A percentile compares a stretch with the other conserved stretches of the same genome.
phyloP scores from a whole-genome alignment of 768 basidiomycete species.

The Cyathus striatus region DNA sequence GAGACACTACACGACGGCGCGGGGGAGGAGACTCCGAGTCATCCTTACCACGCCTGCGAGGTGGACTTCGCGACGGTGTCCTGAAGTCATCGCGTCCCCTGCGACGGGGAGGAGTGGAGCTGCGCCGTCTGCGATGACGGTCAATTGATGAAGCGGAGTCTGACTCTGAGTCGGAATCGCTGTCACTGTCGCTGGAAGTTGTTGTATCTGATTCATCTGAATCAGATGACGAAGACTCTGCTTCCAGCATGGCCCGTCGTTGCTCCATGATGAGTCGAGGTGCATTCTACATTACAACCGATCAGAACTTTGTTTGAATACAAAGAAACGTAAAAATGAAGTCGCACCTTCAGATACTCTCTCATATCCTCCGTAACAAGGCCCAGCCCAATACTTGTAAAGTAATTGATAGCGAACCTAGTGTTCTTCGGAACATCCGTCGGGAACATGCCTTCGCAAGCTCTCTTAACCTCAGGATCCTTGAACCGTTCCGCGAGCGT shows the following conservation, averaged over 20 bases:
- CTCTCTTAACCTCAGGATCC: conserved; percentile 73
- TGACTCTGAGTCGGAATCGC: conserved; percentile 23
- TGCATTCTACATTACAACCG: conserved; percentile 71
- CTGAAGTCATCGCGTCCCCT: conserved; percentile 13
- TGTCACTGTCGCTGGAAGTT: conserved; percentile 13
- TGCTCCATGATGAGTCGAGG: conserved; percentile 93
- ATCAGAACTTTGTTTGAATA: conserved; percentile 6
- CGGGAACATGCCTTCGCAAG: conserved; percentile 87
- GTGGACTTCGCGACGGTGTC: conserved; percentile 10
- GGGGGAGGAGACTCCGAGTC: conserved; percentile 15
- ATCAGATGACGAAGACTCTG: conserved; percentile 42
- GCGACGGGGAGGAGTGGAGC: conserved; percentile 16
- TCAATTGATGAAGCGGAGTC: conserved; percentile 18
- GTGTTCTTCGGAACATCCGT: conserved; percentile 96
- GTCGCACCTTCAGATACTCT: conserved; percentile 83
- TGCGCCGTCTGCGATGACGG: conserved; percentile 18
- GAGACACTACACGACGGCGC: conserved; percentile 11
- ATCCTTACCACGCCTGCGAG: conserved; percentile 13
- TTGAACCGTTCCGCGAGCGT: conserved; percentile 84
- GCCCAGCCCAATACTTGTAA: conserved; percentile 91
- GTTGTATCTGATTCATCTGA: conserved; percentile 27
- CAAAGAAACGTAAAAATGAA: conserved; percentile 1
- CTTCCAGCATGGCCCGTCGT: conserved; percentile 81
- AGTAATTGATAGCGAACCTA: conserved; percentile 95
- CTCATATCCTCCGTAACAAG: conserved; percentile 93